Conservation (phyloP, 345 rosid species). For the Pelargonium nanum region DNA sequence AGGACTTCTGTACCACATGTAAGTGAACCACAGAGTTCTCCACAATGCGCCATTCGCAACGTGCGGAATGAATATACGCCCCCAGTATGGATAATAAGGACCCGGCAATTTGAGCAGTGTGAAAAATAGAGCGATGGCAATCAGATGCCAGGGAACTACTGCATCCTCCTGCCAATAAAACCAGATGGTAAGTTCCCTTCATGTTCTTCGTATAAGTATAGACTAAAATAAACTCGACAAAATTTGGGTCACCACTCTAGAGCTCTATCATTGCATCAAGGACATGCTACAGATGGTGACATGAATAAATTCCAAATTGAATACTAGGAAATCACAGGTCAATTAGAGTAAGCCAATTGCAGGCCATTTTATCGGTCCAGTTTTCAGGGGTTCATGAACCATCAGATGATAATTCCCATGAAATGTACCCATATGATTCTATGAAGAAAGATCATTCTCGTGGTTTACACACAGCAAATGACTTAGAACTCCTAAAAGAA, state of each 20-base stretch:
- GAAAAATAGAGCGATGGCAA: constrained; percentile 48
- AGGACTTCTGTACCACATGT: constrained; percentile 51
- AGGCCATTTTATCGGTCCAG: neutral
- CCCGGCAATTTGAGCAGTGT: constrained; percentile 63
- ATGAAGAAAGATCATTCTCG: neutral
- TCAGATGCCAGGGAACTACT: constrained; percentile 83
- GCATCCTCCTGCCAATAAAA: constrained; percentile 66
- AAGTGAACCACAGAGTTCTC: constrained; percentile 52
- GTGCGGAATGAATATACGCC: constrained; percentile 69
- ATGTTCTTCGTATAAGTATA: neutral
- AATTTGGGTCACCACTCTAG: neutral
- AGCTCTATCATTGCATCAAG: neutral
- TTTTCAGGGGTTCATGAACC: too few relatives aligned
- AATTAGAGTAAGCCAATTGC: neutral
- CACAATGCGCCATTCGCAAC: constrained; percentile 68
- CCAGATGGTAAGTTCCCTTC: constrained; percentile 3
- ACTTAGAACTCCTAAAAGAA: neutral
- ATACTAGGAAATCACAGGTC: neutral
- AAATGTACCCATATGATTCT: neutral
- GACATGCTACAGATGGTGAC: neutral
- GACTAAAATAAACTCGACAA: neutral
- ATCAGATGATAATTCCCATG: neutral
- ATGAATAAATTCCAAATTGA: neutral
- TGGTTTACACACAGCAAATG: neutral
- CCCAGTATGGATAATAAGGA: constrained; percentile 83